Conservation (phyloP, 495 filamentous ascomycete genomes). For the Articulospora tetracladia region DNA sequence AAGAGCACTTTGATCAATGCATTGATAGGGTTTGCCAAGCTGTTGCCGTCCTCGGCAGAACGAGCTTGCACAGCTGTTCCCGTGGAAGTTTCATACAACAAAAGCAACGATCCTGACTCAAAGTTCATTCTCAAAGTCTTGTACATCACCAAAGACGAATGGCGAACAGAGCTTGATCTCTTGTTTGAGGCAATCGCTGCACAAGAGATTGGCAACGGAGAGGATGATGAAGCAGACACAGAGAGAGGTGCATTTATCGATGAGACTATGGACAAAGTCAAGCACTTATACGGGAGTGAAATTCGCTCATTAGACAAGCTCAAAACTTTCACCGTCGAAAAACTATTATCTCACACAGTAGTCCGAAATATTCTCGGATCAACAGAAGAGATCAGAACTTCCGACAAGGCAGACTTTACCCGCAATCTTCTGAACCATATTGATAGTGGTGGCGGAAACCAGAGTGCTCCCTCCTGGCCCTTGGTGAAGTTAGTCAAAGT, state of each 20-base stretch:
- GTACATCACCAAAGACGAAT: slow-evolving; percentile 54
- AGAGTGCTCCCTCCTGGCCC: slow-evolving; percentile 55
- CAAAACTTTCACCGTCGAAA: slow-evolving; percentile 29
- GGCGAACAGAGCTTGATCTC: slow-evolving; percentile 52
- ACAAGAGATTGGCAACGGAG: slow-evolving; percentile 34
- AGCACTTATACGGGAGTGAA: slow-evolving; percentile 54
- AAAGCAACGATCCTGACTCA: slow-evolving; percentile 33
- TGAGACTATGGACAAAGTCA: slow-evolving; percentile 57
- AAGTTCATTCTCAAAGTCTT: slow-evolving; percentile 58
- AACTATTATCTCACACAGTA: slow-evolving; percentile 36
- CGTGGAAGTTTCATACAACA: slow-evolving; percentile 62
- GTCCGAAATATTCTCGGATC: slow-evolving; percentile 44
- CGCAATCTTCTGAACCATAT: slow-evolving; percentile 28
- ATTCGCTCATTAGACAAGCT: slow-evolving; percentile 46
- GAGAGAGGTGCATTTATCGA: slow-evolving; percentile 32
- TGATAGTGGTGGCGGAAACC: slow-evolving; percentile 2
- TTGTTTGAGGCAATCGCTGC: slow-evolving; percentile 41
- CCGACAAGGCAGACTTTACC: slow-evolving; percentile 1
- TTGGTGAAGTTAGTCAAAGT: slow-evolving; percentile 61
- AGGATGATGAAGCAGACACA: slow-evolving; percentile 39
- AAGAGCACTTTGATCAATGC: slow-evolving; percentile 49
- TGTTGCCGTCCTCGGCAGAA: slow-evolving; percentile 20
- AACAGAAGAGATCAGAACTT: slow-evolving; percentile 17
- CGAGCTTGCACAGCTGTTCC: slow-evolving; percentile 65
- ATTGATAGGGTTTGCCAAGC: slow-evolving; percentile 35